A percentile compares a stretch with the other conserved stretches of the same genome.
Conservation (phyloP, 768 basidiomycete genomes). For the Candolleomyces aberdarensis region DNA sequence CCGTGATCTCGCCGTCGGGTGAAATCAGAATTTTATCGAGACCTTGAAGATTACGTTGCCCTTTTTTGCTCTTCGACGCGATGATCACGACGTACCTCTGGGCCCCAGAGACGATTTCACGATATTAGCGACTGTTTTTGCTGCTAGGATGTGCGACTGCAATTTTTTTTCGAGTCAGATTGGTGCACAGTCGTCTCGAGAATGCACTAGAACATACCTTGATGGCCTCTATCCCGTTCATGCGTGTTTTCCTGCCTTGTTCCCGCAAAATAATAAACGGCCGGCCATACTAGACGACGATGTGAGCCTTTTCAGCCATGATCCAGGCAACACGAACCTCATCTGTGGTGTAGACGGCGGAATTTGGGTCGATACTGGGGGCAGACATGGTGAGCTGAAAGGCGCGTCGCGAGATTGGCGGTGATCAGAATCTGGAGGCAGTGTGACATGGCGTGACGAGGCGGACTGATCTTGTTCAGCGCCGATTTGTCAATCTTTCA, state of each 20-base stretch:
- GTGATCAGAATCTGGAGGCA: slow-evolving; percentile 1
- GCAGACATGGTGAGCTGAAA: slow-evolving; percentile 17
- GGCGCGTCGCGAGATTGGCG: slow-evolving; percentile 28
- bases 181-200: slow-evolving; percentile 8
- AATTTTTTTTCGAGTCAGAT: slow-evolving; percentile 2
- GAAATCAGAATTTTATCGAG: slow-evolving; percentile 94
- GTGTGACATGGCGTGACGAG: slow-evolving; percentile 26
- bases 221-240: slow-evolving; percentile 92
- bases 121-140: slow-evolving; percentile 90
- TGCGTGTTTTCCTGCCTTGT: slow-evolving; percentile 87
- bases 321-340: slow-evolving; percentile 47
- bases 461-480: slow-evolving; percentile 7
- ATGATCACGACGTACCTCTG: slow-evolving; percentile 53
- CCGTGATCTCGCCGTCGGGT: slow-evolving; percentile 97
- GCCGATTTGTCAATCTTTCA: slow-evolving; percentile 23
- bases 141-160: slow-evolving; percentile 94
- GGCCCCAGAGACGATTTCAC: slow-evolving; percentile 94
- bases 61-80: neutral
- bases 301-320: slow-evolving; percentile 12
- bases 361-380: slow-evolving; percentile 39
- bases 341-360: slow-evolving; percentile 84
- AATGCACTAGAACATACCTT: slow-evolving; percentile 50
- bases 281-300: slow-evolving; percentile 67
- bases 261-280: slow-evolving; percentile 98
- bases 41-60: slow-evolving; percentile 41